Evolutionary conservation across 2,329 filamentous ascomycete genomes (phyloP).

Genomic region (Diaporthe citriasiana): DNA sequence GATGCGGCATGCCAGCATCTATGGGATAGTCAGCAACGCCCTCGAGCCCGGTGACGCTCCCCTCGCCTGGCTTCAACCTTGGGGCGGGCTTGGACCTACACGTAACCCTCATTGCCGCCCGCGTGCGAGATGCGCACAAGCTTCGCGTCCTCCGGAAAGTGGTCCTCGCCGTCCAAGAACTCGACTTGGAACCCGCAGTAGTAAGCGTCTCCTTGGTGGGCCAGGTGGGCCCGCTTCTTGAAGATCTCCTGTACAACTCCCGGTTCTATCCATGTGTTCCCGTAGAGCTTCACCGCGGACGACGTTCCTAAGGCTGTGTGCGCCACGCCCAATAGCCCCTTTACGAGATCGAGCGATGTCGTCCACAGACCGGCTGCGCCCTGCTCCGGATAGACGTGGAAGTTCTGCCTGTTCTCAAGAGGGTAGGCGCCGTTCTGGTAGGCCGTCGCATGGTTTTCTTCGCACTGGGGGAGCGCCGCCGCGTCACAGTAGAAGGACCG

Average conservation of each 20-base stretch:
- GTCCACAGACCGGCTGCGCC: slow-evolving; percentile 39
- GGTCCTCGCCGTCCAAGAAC: slow-evolving; percentile 33
- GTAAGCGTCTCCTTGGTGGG: slow-evolving; percentile 12
- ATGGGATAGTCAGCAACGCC: neutral
- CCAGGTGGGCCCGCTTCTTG: slow-evolving; percentile 24
- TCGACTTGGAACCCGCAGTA: slow-evolving; percentile 35
- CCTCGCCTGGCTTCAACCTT: neutral
- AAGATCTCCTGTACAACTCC: slow-evolving; percentile 25
- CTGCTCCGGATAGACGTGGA: slow-evolving; percentile 38
- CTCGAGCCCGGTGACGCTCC: neutral
- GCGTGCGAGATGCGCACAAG: slow-evolving; percentile 39
- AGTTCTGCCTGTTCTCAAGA: slow-evolving; percentile 27
- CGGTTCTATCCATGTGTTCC: slow-evolving; percentile 36
- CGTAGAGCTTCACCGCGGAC: slow-evolving; percentile 16
- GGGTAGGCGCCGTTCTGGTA: slow-evolving; percentile 33
- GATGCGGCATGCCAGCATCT: slow-evolving; percentile 36
- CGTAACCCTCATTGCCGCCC: slow-evolving; percentile 37
- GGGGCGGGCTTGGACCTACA: neutral
- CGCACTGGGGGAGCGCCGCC: slow-evolving; percentile 3
- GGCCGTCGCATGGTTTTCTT: slow-evolving; percentile 34
- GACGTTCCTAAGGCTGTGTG: slow-evolving; percentile 29
- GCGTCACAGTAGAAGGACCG: slow-evolving; percentile 37
- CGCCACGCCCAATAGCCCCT: slow-evolving; percentile 32
- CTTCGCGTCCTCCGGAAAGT: slow-evolving; percentile 4
- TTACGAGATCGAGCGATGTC: slow-evolving; percentile 36